Base-by-base conservation (phyloP, 768 basidiomycete species). In the Mycena capillaripes region DNA sequence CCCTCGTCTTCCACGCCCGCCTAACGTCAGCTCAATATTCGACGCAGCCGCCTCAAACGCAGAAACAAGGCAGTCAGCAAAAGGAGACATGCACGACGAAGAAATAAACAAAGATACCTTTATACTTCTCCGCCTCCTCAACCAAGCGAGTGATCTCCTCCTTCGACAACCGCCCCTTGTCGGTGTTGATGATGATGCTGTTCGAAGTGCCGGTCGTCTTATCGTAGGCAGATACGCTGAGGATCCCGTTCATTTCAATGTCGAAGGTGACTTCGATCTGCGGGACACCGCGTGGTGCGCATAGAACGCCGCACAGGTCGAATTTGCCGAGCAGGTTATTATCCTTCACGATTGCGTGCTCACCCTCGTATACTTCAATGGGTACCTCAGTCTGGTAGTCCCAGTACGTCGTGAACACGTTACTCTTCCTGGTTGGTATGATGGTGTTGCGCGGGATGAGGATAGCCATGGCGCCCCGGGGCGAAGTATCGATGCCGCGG, bases 81-180 rank as follows among this genome's bases (percentile, higher is more conserved):
- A n/a, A n/a, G n/a, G n/a, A n/a, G n/a, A n/a, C n/a, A n/a, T n/a
- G n/a, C n/a, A n/a, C n/a, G n/a, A n/a, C n/a, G n/a, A n/a, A n/a
- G 55, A 62, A 48, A 71, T n/a, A 16, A 25, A 78, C 89, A 53
- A 66, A 66, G 25, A 78, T 82, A 89, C 91, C 86, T 84, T 92
- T 95, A 88, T 96, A 97, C 81, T 91, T 91, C 90, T 97, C 95
- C 63, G 96, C 97, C 81, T 97, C 97, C 70, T 82, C 81, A 56
- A 98, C 95, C 97, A 98, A 98, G 81, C 96, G 94, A 83, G 98
- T 96, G 72, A 98, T 98, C 81, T 98, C 97, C 83, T 98, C 97
- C 86, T 97, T 95, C 73, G 94, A 96, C 76, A 98, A 85, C 82
- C 97, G 95, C 53, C 96, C 96, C 87, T 98, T 97, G 87, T 97